Evolutionary conservation across 1,284 basidiomycete species (phyloP).

Genomic region (Trametes sp.): DNA sequence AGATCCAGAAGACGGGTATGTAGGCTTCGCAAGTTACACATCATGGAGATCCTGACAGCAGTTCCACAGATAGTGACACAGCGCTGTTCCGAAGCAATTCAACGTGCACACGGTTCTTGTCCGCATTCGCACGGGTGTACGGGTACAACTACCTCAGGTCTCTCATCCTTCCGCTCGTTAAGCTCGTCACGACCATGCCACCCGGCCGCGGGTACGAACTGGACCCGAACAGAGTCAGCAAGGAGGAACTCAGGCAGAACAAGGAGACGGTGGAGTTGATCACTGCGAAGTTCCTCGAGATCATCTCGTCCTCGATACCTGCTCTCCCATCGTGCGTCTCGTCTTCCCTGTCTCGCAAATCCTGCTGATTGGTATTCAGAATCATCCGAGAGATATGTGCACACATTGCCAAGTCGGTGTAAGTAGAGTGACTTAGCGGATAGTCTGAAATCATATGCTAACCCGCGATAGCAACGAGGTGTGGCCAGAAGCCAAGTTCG

Average conservation of each 20-base stretch:
- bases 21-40: neutral
- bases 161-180: constrained; percentile 79
- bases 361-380: constrained; percentile 46
- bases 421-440: constrained; percentile 45
- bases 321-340: constrained; percentile 76
- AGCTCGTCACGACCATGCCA: constrained; percentile 77
- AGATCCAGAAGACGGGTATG: constrained; percentile 80
- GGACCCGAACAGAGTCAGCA: constrained; percentile 71
- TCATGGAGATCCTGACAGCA: neutral
- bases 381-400: constrained; percentile 90
- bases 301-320: constrained; percentile 77
- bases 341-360: neutral
- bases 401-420: constrained; percentile 86
- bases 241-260: constrained; percentile 75
- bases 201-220: constrained; percentile 81
- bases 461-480: constrained; percentile 55
- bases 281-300: constrained; percentile 78
- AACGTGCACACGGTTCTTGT: constrained; percentile 84
- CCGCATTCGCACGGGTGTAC: constrained; percentile 85
- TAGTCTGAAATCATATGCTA: neutral
- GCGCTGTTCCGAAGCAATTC: constrained; percentile 88
- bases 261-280: constrained; percentile 77
- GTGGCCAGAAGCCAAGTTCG: constrained; percentile 87
- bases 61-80: constrained; percentile 71
- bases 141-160: constrained; percentile 89